A percentile compares a stretch with the other conserved stretches of the same genome.
These are phyloP conservation scores for Penicillium argentinense DNA, from an alignment of 495 filamentous ascomycete species.

Conservation along the genomic window DNA sequence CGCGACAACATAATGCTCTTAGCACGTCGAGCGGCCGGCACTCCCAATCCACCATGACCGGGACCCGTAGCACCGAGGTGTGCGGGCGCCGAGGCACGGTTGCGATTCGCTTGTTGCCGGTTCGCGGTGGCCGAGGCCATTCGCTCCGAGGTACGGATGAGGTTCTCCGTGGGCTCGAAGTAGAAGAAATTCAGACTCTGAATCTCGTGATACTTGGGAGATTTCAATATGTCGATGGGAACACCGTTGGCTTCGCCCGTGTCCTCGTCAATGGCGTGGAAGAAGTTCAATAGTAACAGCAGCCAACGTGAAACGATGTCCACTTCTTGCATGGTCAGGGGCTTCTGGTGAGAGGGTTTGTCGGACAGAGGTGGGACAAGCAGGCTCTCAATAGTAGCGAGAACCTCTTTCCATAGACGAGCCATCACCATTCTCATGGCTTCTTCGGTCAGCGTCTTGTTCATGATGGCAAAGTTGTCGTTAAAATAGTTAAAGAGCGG, in stretches of 20 bases:
- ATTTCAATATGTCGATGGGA: constrained; percentile 85
- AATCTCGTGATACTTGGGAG: constrained; percentile 97
- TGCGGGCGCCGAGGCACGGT: constrained; percentile 73
- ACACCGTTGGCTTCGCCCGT: constrained; percentile 86
- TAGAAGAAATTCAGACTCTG: constrained; percentile 98
- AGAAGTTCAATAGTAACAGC: constrained; percentile 88
- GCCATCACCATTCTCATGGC: constrained; percentile 99
- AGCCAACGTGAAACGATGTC: constrained; percentile 97
- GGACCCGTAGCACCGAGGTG: constrained; percentile 56
- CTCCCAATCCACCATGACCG: constrained; percentile 66
- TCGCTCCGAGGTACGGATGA: constrained; percentile 88
- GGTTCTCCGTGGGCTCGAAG: constrained; percentile 85
- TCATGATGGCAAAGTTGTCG: constrained; percentile 99
- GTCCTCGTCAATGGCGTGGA: constrained; percentile 86
- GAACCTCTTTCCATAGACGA: constrained; percentile 94
- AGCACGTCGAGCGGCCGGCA: constrained; percentile 68
- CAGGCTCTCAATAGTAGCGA: constrained; percentile 84
- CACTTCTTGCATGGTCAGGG: constrained; percentile 83
- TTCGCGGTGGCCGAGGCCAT: constrained; percentile 91
- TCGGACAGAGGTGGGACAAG: constrained; percentile 95
- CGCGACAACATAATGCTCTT: constrained; percentile 95
- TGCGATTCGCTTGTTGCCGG: constrained; percentile 64
- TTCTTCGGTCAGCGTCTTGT: constrained; percentile 85
- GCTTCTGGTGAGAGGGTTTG: constrained; percentile 86
- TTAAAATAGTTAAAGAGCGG: constrained; percentile 97